phyloP scores from a whole-genome alignment of 2,329 filamentous ascomycete species.

The Aaosphaeria arxii region DNA sequence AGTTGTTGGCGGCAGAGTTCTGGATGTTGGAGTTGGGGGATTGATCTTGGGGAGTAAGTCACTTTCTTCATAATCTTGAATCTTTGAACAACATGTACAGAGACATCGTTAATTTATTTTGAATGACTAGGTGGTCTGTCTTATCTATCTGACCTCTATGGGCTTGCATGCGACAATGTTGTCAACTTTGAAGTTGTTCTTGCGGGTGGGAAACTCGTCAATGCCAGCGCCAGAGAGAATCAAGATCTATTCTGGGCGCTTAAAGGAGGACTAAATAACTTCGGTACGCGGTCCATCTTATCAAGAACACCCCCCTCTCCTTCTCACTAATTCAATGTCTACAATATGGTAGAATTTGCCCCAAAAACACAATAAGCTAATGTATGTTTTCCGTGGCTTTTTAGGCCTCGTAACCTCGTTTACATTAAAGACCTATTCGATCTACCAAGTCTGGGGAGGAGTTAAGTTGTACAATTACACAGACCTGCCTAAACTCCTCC shows the following conservation, averaged over 20 bases:
- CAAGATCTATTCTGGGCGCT: conserved; percentile 26
- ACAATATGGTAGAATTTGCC: background rate
- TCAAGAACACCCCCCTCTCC: background rate
- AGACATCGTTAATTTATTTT: background rate
- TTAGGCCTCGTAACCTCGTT: conserved; percentile 24
- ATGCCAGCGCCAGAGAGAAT: conserved; percentile 6
- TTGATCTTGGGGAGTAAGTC: conserved; percentile 19
- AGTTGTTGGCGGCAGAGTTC: conserved; percentile 8
- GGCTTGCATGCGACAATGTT: conserved; percentile 9
- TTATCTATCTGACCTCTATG: conserved; percentile 8
- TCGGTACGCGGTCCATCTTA: conserved; percentile 6
- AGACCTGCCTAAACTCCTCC: background rate
- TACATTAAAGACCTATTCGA: conserved; percentile 3
- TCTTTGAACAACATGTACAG: too few relatives aligned
- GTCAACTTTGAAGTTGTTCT: conserved; percentile 36
- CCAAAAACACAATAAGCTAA: too few relatives aligned
- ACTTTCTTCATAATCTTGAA: too few relatives aligned
- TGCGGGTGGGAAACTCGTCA: conserved; percentile 36
- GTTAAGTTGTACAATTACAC: background rate
- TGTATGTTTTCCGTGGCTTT: background rate
- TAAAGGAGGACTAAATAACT: conserved; percentile 20
- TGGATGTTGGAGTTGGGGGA: conserved; percentile 12
- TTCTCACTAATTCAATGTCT: background rate
- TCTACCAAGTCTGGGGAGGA: conserved; percentile 21
- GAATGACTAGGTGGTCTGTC: conserved; percentile 7